Evolutionary conservation across 768 basidiomycete species (phyloP), one percentile per base, ranked within the genome.

Genomic region (Solioccasus polychromus): DNA sequence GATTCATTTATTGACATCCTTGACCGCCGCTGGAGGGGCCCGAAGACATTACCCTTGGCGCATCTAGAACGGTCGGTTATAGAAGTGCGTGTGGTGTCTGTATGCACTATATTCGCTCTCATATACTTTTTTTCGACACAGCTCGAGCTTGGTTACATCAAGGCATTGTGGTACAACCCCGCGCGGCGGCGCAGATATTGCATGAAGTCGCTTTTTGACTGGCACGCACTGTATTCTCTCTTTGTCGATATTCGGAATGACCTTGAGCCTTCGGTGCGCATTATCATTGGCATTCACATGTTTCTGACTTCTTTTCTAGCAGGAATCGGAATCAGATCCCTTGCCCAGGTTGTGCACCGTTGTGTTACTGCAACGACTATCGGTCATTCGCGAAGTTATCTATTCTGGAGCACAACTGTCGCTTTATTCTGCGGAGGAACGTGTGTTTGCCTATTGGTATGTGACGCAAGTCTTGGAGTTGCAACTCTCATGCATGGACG

Each of bases 381-480:
- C 75, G 5, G 65, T 75, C 9, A 71, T 87, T 3, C 75, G 79
- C 30, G 87, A 92, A 52, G 71, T 92, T 12, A 63, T 90, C 5
- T 68, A 84, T 35, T 83, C 87, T 2, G 90, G 86, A 2, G 85
- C 88, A 50, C 87, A 91, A 61, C 63, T 90, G 18, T 84, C 87
- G 35, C 62, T 92, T 7, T 88, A 90, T 55, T 71, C 78, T 18
- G 62, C 72, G 1, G 77, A 85, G 34, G 90, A 92, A 57, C 76
- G 70, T 26, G 70, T 83, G 0, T 79, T 88, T 50, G 83, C 88
- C 3, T 90, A 91, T 64, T 90, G 87, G 83, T 87, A 87, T 56
- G 68, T 71, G 5, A 60, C 75, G 3, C 72, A 75, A 35, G 73
- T 89, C 3, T 66, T 84, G 1, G 78, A 82, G 17, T 63, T 63